phyloP scores from a whole-genome alignment of 768 basidiomycete genomes.

The Crucibulum laeve region DNA sequence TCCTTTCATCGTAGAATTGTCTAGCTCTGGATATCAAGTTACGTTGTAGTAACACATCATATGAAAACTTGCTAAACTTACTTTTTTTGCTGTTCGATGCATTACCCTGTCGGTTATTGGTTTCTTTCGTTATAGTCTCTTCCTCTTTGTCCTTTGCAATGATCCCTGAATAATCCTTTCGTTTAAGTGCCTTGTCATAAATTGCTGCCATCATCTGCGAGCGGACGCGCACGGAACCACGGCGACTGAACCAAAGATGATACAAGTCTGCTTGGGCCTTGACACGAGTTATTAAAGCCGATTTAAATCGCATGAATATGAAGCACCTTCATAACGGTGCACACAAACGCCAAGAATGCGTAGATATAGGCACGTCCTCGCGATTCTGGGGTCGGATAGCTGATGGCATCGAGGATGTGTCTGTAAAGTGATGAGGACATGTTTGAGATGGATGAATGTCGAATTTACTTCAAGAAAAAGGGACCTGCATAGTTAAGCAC shows the following conservation, averaged over 20 bases:
- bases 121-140: constrained; percentile 14
- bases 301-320: not conserved
- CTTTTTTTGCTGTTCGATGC: too few species aligned
- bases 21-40: constrained; percentile 18
- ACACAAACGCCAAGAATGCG: constrained; percentile 70
- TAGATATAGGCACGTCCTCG: constrained; percentile 69
- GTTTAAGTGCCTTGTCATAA: constrained; percentile 83
- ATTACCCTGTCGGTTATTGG: constrained; percentile 19
- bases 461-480: constrained; percentile 73
- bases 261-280: constrained; percentile 68
- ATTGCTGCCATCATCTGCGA: constrained; percentile 81
- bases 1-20: constrained; percentile 27
- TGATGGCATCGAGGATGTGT: constrained; percentile 58
- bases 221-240: constrained; percentile 67
- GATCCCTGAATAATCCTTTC: constrained; percentile 81
- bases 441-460: not conserved
- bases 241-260: constrained; percentile 78
- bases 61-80: too few species aligned
- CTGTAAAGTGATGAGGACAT: constrained; percentile 20
- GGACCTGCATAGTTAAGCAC: constrained; percentile 77
- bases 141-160: constrained; percentile 44
- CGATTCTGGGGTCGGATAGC: constrained; percentile 42
- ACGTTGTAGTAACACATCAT: too few species aligned
- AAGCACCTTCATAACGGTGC: constrained; percentile 50
- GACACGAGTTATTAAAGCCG: not conserved